A percentile compares a stretch with the other conserved stretches of the same genome.
These are phyloP conservation scores for Claviceps lovelessii DNA, from an alignment of 2,329 filamentous ascomycete species.

Conservation along the genomic window DNA sequence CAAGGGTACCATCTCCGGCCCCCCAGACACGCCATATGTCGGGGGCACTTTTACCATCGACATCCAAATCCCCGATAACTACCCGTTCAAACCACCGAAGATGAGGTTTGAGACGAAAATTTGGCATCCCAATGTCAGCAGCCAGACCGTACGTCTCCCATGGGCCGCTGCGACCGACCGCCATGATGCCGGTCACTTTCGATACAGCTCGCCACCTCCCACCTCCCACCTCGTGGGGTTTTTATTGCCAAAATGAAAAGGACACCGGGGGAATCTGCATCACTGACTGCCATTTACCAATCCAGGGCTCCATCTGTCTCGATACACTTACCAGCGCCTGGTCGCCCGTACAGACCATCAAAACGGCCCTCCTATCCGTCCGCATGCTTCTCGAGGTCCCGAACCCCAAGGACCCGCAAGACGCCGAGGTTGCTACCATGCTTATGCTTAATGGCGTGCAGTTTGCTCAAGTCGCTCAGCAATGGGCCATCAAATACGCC, in stretches of 20 bases:
- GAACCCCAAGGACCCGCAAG: conserved; percentile 92
- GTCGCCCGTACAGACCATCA: conserved; percentile 94
- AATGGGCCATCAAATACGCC: conserved; percentile 80
- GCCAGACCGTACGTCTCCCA: conserved; percentile 57
- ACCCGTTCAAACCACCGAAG: conserved; percentile 80
- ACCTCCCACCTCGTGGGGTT: background rate
- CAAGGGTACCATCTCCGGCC: conserved; percentile 68
- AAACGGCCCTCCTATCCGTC: conserved; percentile 82
- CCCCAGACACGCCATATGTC: conserved; percentile 86
- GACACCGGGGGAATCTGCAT: background rate
- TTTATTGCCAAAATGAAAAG: background rate
- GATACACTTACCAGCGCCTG: conserved; percentile 81
- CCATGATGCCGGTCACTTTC: background rate
- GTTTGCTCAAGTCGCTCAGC: conserved; percentile 69
- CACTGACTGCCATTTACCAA: background rate
- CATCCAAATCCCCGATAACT: conserved; percentile 74
- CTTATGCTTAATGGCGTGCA: conserved; percentile 62
- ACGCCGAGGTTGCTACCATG: conserved; percentile 89
- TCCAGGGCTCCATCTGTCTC: conserved; percentile 85
- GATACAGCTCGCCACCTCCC: background rate
- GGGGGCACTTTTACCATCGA: conserved; percentile 72
- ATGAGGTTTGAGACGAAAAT: conserved; percentile 91
- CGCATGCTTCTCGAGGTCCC: conserved; percentile 87
- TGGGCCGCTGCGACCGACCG: too few species aligned
- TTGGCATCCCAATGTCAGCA: conserved; percentile 96